Evolutionary conservation across 129 eudicot genomes (phyloP), one percentile per base, ranked within the genome.

Genomic region (Solidago caesia): DNA sequence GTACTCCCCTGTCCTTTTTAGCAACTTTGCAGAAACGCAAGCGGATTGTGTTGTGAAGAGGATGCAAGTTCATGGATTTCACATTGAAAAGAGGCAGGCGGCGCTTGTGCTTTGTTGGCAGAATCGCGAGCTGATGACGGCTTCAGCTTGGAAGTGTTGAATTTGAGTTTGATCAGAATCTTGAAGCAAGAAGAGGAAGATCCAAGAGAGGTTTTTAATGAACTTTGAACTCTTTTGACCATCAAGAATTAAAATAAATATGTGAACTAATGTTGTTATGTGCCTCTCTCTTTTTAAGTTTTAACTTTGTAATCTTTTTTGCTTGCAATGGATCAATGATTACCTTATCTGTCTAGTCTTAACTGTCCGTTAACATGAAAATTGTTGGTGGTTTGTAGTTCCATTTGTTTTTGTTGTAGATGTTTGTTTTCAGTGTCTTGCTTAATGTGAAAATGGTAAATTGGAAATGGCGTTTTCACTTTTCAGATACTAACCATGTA

Each of bases 111-210:
- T 89, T 13, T 64, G 88, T 77, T 89, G 96, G 92, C 85, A 84
- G 81, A 72, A 70, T 43, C 76, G 74, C 5, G 92, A 84, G 66
- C 86, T 89, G 68, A 72, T 87, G 80, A 78, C 85, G 1, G 89
- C 74, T 29, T 87, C 89, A 0, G 88, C 88, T 44, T 89, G 96
- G 96, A 89, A 78, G 71, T 89, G 89, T 68, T 89, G 89, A 76
- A 44, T 44, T 29, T 55, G 79, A 76, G 26, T 41, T 29, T n/a
- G 44, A 48, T n/a, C 58, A 16, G 60, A 63, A 21, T 75, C 45
- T 74, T 33, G 58, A 73, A 81, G 69, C 81, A 71, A 79, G 84
- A 73, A 70, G 81, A 33, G 39, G 39, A 33, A 33, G 39, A 71
- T 58, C n/a, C 41, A 41, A 43, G 76, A 60, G 82, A 82, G 76